These are phyloP conservation scores for Leptographium flavum DNA, from an alignment of 2,329 filamentous ascomycete genomes.

Conservation along the genomic window DNA sequence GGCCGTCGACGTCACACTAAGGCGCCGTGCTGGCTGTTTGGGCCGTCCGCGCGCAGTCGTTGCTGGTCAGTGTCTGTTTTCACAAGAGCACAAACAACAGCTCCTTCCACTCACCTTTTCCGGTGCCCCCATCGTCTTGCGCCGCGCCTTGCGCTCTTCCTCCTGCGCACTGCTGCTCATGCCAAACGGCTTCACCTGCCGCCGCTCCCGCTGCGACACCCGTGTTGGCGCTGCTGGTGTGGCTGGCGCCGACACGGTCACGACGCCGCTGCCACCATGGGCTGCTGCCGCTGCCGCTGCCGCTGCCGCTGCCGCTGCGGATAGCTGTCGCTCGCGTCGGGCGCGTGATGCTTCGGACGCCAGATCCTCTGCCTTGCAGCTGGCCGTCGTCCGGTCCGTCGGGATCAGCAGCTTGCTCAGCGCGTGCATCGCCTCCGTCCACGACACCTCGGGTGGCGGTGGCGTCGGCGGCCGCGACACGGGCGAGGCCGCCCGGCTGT, in stretches of 20 bases:
- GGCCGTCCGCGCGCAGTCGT: constrained; percentile 11
- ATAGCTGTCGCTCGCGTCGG: constrained; percentile 47
- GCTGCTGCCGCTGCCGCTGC: constrained; percentile 47
- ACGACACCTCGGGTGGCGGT: constrained; percentile 69
- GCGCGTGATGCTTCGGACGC: constrained; percentile 51
- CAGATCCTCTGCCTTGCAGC: constrained; percentile 66
- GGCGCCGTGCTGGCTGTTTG: constrained; percentile 28
- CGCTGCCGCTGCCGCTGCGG: constrained; percentile 32
- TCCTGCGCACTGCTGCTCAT: constrained; percentile 34
- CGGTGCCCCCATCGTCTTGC: constrained; percentile 41
- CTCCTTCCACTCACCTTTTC: neutral
- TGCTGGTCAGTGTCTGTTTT: neutral
- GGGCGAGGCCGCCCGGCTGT: constrained; percentile 15
- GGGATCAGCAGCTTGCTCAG: constrained; percentile 74
- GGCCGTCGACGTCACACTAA: constrained; percentile 32
- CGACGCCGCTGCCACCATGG: constrained; percentile 20
- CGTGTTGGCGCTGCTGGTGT: constrained; percentile 34
- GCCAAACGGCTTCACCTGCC: constrained; percentile 38
- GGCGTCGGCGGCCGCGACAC: constrained; percentile 39
- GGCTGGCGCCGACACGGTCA: constrained; percentile 28
- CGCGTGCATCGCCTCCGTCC: constrained; percentile 73
- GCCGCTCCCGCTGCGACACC: constrained; percentile 62
- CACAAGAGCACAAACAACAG: too few relatives aligned
- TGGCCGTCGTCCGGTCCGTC: constrained; percentile 55
- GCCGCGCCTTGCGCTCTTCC: constrained; percentile 30